phyloP scores from a whole-genome alignment of 2,329 filamentous ascomycete species.

The Fusarium sarcochroum region DNA sequence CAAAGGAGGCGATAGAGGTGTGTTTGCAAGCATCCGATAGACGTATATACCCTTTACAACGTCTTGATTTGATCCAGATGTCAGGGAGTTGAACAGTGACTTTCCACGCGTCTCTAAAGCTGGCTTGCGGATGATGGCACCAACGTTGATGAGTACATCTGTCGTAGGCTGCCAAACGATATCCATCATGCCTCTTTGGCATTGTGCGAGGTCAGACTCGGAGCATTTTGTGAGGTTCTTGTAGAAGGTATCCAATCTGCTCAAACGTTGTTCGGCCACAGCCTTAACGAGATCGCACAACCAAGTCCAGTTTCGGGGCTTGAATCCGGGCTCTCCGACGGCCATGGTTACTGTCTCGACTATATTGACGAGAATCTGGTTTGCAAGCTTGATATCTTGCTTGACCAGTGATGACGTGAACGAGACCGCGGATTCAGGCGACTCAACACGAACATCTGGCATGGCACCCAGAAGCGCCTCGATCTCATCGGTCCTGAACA shows the following conservation, averaged over 20 bases:
- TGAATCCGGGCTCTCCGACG: slow-evolving; percentile 30
- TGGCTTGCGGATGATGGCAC: slow-evolving; percentile 32
- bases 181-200: slow-evolving; percentile 20
- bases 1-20: slow-evolving; percentile 1
- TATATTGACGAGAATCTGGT: slow-evolving; percentile 33
- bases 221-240: slow-evolving; percentile 9
- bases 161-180: slow-evolving; percentile 53
- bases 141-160: slow-evolving; percentile 45
- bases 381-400: slow-evolving; percentile 21
- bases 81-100: neutral
- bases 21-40: slow-evolving; percentile 15
- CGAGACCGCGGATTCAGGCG: slow-evolving; percentile 1
- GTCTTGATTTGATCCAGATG: neutral
- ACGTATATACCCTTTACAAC: slow-evolving; percentile 29
- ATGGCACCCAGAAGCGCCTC: slow-evolving; percentile 36
- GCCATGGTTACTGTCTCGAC: slow-evolving; percentile 32
- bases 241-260: slow-evolving; percentile 7
- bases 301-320: slow-evolving; percentile 12
- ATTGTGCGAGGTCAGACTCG: neutral
- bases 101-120: neutral
- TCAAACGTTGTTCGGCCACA: slow-evolving; percentile 16
- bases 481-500: slow-evolving; percentile 36
- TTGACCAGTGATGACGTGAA: slow-evolving; percentile 10
- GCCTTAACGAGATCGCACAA: slow-evolving; percentile 17
- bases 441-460: slow-evolving; percentile 12